Conservation (phyloP, 2,329 filamentous ascomycete genomes). For the Pezicula rhizophila region DNA sequence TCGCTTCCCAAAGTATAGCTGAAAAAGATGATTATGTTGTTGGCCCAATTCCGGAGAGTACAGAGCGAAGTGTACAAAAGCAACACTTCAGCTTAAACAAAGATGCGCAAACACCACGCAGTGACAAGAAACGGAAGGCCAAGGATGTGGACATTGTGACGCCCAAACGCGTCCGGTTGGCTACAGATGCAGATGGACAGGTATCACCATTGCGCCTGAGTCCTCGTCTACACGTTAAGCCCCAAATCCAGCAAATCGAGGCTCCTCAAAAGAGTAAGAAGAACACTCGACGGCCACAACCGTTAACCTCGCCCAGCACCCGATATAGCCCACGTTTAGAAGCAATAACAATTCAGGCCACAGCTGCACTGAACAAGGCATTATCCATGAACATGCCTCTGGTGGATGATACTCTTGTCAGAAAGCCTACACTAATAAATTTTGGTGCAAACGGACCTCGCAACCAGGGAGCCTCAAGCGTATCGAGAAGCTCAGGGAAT, state of each 20-base stretch:
- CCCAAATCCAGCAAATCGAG: neutral
- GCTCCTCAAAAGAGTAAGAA: neutral
- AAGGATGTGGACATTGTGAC: neutral
- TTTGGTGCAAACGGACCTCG: constrained; percentile 14
- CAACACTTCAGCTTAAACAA: too few relatives aligned
- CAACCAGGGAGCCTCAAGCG: constrained; percentile 17
- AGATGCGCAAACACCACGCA: too few relatives aligned
- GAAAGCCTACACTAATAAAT: constrained; percentile 16
- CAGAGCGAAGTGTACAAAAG: too few relatives aligned
- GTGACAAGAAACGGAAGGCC: neutral
- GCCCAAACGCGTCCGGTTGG: neutral
- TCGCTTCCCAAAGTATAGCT: too few relatives aligned
- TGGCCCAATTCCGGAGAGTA: too few relatives aligned
- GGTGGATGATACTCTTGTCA: constrained; percentile 9
- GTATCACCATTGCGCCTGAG: neutral
- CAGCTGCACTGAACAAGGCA: neutral
- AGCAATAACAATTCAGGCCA: neutral
- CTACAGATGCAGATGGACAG: neutral
- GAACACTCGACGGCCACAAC: too few relatives aligned
- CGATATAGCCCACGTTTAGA: too few relatives aligned
- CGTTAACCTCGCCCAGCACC: too few relatives aligned
- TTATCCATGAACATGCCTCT: neutral
- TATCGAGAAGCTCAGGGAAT: neutral
- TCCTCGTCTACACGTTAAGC: neutral
- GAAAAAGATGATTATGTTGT: neutral